Conservation (phyloP, 345 rosid species). For the Heritiera littoralis region DNA sequence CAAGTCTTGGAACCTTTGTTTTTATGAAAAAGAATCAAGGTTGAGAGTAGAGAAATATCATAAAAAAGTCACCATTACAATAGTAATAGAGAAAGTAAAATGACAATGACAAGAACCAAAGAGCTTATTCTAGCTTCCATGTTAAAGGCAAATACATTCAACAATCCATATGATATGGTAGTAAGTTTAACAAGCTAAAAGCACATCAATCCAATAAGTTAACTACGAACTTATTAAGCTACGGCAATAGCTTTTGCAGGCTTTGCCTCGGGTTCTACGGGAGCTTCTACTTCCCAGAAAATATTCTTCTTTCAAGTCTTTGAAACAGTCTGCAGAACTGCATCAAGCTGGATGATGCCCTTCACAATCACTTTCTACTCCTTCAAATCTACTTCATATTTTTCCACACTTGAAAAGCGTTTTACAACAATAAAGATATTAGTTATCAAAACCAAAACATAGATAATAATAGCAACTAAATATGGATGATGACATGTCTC, state of each 20-base stretch:
- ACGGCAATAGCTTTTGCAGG: not conserved
- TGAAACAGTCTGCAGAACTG: conserved; percentile 74
- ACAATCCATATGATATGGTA: not conserved
- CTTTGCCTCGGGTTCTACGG: not conserved
- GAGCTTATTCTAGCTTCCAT: conserved; percentile 3
- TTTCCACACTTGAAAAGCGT: conserved; percentile 63
- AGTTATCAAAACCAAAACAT: not conserved
- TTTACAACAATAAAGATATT: not conserved
- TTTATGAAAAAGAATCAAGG: not conserved
- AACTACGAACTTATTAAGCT: not conserved
- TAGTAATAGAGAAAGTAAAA: no score
- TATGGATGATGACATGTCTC: not conserved
- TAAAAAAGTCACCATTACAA: not conserved
- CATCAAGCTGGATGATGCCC: conserved; percentile 81
- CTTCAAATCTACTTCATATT: conserved; percentile 70
- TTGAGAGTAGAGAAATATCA: conserved; percentile 1
- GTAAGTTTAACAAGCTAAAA: not conserved
- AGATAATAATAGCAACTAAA: not conserved
- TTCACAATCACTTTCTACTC: conserved; percentile 84
- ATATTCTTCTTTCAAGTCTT: conserved; percentile 86
- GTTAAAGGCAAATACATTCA: not conserved
- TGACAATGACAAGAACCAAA: not conserved
- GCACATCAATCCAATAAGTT: not conserved
- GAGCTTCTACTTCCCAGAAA: conserved; percentile 54
- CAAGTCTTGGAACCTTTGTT: not conserved